A percentile compares a stretch with the other conserved stretches of the same genome.
Conservation (phyloP, 257 asterid genomes). For the Coffea canephora region DNA sequence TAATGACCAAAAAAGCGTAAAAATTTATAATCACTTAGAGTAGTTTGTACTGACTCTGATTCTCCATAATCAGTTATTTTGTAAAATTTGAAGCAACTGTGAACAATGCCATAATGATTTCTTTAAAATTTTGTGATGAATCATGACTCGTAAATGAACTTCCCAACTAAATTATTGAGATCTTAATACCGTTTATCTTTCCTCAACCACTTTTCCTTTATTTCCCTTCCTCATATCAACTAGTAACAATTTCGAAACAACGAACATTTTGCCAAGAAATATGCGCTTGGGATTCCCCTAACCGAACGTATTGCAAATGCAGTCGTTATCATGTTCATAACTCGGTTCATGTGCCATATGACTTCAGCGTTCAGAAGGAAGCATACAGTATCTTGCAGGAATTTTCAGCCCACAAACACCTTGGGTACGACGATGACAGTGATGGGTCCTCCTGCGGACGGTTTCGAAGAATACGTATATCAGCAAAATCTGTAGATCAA, state of each 20-base stretch:
- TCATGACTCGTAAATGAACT: too few relatives aligned
- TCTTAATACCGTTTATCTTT: neutral
- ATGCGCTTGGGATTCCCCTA: neutral
- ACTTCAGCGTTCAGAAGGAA: neutral
- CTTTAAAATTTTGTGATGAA: too few relatives aligned
- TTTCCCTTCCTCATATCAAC: neutral
- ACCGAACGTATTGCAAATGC: neutral
- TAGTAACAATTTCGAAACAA: too few relatives aligned
- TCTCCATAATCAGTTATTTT: too few relatives aligned
- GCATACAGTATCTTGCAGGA: too few relatives aligned
- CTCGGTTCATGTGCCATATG: neutral
- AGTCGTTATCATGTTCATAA: neutral
- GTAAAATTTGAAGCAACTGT: too few relatives aligned
- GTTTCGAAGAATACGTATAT: neutral
- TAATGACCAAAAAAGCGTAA: too few relatives aligned
- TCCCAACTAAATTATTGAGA: too few relatives aligned
- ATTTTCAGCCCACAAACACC: too few relatives aligned
- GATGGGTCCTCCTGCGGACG: neutral
- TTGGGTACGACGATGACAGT: neutral
- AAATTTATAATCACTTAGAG: too few relatives aligned
- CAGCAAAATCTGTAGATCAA: neutral
- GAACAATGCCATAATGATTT: too few relatives aligned
- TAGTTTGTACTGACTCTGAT: too few relatives aligned
- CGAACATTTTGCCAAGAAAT: neutral
- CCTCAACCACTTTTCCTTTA: neutral